These are phyloP conservation scores for Crucibulum laeve DNA, from an alignment of 768 basidiomycete genomes.

Conservation along the genomic window DNA sequence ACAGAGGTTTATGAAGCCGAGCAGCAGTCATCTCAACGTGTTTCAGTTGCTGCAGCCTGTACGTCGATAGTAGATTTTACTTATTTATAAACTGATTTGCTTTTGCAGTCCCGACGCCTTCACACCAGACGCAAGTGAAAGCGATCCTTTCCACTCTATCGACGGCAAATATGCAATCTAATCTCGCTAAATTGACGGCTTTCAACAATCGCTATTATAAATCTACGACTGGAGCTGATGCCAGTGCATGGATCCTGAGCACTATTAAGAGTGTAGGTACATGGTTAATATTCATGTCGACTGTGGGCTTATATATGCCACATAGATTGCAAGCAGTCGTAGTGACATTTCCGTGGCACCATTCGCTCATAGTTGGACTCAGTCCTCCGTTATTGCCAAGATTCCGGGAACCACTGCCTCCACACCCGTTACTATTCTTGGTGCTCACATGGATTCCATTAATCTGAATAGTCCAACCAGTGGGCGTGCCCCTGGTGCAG, in stretches of 20 bases:
- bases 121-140: constrained; percentile 20
- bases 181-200: constrained; percentile 28
- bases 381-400: constrained; percentile 31
- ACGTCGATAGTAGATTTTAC: constrained; percentile 3
- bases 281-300: background rate
- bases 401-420: constrained; percentile 27
- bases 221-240: constrained; percentile 29
- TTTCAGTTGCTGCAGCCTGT: constrained; percentile 21
- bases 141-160: constrained; percentile 23
- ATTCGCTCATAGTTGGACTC: constrained; percentile 28
- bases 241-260: constrained; percentile 33
- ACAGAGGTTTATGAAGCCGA: constrained; percentile 34
- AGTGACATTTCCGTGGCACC: constrained; percentile 22
- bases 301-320: background rate
- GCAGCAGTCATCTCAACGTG: constrained; percentile 13
- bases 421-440: constrained; percentile 30
- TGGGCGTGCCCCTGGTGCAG: constrained; percentile 43
- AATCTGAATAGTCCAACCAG: constrained; percentile 31
- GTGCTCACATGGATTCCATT: constrained; percentile 39
- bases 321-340: constrained; percentile 19
- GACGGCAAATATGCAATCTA: constrained; percentile 26
- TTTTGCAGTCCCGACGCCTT: constrained; percentile 23
- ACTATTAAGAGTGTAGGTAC: constrained; percentile 22
- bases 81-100: background rate
- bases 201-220: constrained; percentile 42